These are phyloP conservation scores for Pinus albicaulis DNA, from an alignment of 75 land plant species.

Conservation along the genomic window DNA sequence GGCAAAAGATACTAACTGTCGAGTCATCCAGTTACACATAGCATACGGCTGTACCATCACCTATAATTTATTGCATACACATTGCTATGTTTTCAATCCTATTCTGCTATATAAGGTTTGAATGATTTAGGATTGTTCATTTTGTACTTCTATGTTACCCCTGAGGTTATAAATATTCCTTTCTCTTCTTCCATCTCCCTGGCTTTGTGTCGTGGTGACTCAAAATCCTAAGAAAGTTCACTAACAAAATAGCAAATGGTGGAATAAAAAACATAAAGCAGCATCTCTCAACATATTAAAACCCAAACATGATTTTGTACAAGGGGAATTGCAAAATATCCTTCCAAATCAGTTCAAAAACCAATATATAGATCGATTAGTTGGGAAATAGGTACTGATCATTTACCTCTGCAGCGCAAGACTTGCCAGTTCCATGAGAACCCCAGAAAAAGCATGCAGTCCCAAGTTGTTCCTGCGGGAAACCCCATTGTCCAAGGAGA, in stretches of 20 bases:
- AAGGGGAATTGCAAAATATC: not conserved
- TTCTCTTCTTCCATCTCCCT: not conserved
- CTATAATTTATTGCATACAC: not conserved
- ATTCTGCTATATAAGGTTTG: not conserved
- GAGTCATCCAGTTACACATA: too few relatives aligned
- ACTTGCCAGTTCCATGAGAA: conserved; percentile 30
- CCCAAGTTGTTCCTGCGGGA: conserved; percentile 29
- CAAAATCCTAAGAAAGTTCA: not conserved
- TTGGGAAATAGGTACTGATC: not conserved
- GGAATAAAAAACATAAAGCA: not conserved
- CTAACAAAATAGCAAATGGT: not conserved
- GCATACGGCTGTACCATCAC: not conserved
- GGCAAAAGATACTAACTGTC: too few relatives aligned
- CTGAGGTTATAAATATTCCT: not conserved
- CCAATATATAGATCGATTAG: not conserved
- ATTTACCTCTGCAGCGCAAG: conserved; percentile 26
- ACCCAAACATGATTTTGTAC: not conserved
- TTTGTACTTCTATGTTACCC: not conserved
- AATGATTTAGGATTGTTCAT: not conserved
- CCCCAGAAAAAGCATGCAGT: conserved; percentile 33
- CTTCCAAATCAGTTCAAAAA: not conserved
- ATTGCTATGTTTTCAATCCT: not conserved
- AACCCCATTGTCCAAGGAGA: conserved; percentile 34
- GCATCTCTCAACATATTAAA: not conserved
- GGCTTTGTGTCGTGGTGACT: not conserved